A percentile compares a stretch with the other conserved stretches of the same genome.
Evolutionary conservation across 2,329 filamentous ascomycete species (phyloP).

Genomic region (Rosellinia necatrix): DNA sequence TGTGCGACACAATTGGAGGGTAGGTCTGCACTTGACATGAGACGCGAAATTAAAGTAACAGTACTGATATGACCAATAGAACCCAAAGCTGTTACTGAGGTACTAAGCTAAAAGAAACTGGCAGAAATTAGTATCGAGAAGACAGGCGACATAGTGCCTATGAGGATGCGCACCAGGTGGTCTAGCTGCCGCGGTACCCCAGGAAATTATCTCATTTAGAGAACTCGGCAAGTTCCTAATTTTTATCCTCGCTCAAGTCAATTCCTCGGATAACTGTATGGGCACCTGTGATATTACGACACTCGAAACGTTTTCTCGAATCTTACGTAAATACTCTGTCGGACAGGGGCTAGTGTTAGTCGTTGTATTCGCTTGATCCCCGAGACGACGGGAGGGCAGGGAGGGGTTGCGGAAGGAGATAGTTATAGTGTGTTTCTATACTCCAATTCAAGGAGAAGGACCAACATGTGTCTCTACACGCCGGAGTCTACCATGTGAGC

Average conservation of each 20-base stretch:
- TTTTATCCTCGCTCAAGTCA: too few species aligned
- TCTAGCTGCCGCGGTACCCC: background rate
- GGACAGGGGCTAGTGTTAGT: background rate
- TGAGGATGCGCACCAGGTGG: background rate
- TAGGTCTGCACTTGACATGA: too few species aligned
- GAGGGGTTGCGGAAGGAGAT: too few species aligned
- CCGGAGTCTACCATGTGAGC: background rate
- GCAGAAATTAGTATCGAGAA: too few species aligned
- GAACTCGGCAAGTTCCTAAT: too few species aligned
- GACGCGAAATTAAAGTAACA: too few species aligned
- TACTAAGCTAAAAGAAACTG: too few species aligned
- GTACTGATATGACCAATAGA: too few species aligned
- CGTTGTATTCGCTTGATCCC: constrained; percentile 1
- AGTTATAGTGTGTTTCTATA: background rate
- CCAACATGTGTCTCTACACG: too few species aligned
- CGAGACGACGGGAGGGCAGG: background rate
- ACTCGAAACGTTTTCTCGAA: background rate
- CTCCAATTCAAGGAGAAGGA: too few species aligned
- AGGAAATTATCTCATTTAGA: background rate
- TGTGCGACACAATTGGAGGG: background rate
- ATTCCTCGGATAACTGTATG: constrained; percentile 4
- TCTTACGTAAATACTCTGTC: background rate
- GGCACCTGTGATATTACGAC: background rate
- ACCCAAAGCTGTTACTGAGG: too few species aligned
- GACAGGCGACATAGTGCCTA: too few species aligned